Base-by-base conservation (phyloP, 2,329 filamentous ascomycete species). In the Metarhizium humberi region DNA sequence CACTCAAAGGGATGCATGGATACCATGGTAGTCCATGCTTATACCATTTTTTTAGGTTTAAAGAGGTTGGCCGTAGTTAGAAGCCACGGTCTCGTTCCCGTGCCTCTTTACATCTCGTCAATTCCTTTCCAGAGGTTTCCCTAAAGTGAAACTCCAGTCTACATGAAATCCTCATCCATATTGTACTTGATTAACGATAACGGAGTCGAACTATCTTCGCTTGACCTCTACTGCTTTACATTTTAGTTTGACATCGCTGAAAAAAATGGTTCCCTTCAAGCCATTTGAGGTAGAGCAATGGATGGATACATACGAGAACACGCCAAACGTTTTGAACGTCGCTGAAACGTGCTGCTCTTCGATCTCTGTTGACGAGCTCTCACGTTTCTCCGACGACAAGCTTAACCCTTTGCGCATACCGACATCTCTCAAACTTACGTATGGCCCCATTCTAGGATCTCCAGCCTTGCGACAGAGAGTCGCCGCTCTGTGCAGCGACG, bases 311-410 rank as follows among this genome's bases (percentile, higher is more conserved):
- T 82, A 82, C 59, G 80, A 85, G 65, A 74, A 62, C 8, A 82
- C 76, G 3, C 77, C 78, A 0, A 75, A 74, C 5, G 77, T 80
- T 2, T 66, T 85, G 67, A 92, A 95, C 68, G 80, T 92, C 51
- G 86, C 88, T 56, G 88, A 92, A 69, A 92, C 88, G 1, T 92
- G 88, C 65, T 86, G 82, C 55, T 82, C 86, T 2, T 90, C 87
- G 3, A 75, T 92, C 25, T 91, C 88, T 0, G 73, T 92, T 56
- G 77, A 86, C 29, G 81, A 91, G 50, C 76, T 92, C 3, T 71
- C 77, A 10, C 69, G 70, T 0, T 69, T 92, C 30, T 84, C 74
- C 56, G 79, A 80, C 48, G 78, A 84, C 61, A 78, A 80, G 52
- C 63, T 67, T 53, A 59, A 64, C 6, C 59, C 68, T 59, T 54